phyloP scores from a whole-genome alignment of 108 stramenopile species.

The Cyclotella sp. region DNA sequence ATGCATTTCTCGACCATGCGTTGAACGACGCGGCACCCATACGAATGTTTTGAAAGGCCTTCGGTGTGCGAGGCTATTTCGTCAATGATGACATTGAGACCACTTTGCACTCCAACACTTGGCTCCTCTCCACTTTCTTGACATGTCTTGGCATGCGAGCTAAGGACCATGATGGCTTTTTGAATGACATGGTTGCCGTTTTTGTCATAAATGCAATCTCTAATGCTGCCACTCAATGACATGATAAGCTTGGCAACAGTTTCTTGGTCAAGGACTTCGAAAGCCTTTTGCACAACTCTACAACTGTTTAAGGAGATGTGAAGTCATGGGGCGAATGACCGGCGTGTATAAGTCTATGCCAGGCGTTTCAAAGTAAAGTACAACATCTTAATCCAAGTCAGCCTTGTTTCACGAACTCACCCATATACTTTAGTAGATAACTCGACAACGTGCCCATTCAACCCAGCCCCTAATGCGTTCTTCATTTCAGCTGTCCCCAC shows the following conservation, averaged over 20 bases:
- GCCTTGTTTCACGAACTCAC: constrained; percentile 14
- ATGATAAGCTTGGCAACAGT: constrained; percentile 70
- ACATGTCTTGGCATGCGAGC: constrained; percentile 45
- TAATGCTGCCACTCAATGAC: constrained; percentile 81
- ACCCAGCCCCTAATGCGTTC: constrained; percentile 45
- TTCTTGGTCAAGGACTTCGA: constrained; percentile 70
- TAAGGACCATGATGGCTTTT: constrained; percentile 86
- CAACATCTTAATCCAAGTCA: too few relatives aligned
- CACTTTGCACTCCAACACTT: constrained; percentile 45
- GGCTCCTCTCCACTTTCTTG: constrained; percentile 36
- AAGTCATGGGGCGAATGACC: background rate
- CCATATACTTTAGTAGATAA: constrained; percentile 85
- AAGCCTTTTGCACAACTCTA: constrained; percentile 90
- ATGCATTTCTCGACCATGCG: constrained; percentile 92
- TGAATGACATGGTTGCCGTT: constrained; percentile 96
- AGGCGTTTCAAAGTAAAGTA: background rate
- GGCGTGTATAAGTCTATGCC: background rate
- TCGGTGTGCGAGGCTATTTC: constrained; percentile 75
- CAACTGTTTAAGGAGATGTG: constrained; percentile 49
- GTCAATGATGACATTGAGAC: constrained; percentile 88
- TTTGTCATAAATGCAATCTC: constrained; percentile 90
- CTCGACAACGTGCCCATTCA: constrained; percentile 67
- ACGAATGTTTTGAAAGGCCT: constrained; percentile 86
- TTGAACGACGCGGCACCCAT: constrained; percentile 93
- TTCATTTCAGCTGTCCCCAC: constrained; percentile 83